phyloP scores from a whole-genome alignment of 2,329 filamentous ascomycete genomes.

The Thelonectria olida region DNA sequence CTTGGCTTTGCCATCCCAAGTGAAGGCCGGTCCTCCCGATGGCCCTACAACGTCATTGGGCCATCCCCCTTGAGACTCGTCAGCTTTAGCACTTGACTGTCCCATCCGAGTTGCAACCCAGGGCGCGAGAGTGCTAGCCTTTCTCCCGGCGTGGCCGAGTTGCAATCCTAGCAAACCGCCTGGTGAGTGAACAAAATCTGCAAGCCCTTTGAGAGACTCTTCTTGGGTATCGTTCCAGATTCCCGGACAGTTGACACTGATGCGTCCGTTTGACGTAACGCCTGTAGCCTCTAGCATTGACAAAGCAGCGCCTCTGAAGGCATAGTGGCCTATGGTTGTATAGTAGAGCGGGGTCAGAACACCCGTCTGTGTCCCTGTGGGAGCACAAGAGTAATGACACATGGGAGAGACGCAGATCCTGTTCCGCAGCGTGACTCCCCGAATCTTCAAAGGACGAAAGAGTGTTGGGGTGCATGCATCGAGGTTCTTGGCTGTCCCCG shows the following conservation, averaged over 20 bases:
- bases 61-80: conserved; percentile 7
- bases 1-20: too few relatives aligned
- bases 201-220: background rate
- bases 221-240: background rate
- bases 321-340: too few relatives aligned
- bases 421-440: background rate
- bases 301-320: too few relatives aligned
- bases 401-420: background rate
- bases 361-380: too few relatives aligned
- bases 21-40: too few relatives aligned
- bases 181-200: conserved; percentile 12
- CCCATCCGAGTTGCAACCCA: conserved; percentile 6
- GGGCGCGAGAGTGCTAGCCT: conserved; percentile 1
- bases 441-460: background rate
- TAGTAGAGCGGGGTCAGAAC: too few relatives aligned
- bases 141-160: conserved; percentile 8
- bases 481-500: background rate
- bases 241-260: background rate
- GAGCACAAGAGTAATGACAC: conserved; percentile 1
- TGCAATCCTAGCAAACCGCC: conserved; percentile 6
- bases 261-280: background rate
- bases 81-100: too few relatives aligned
- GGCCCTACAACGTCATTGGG: conserved; percentile 40
- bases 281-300: background rate
- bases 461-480: background rate